phyloP scores from a whole-genome alignment of 2,329 filamentous ascomycete species.

The Plectosphaerella cucumerina region DNA sequence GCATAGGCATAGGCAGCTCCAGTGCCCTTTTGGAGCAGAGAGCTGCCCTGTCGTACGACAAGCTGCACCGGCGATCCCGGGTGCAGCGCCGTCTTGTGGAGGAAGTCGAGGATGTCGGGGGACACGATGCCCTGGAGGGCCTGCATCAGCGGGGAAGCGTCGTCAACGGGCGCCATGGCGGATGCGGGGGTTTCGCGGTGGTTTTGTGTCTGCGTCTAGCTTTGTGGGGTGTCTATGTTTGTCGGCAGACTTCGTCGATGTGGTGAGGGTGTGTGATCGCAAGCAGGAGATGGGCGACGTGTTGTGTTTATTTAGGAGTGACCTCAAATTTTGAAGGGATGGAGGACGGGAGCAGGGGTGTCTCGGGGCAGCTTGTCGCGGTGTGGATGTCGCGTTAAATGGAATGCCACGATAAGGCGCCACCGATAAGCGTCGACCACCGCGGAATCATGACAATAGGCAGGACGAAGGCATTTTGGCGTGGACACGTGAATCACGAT shows the following conservation, averaged over 20 bases:
- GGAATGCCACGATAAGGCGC: too few relatives aligned
- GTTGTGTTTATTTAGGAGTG: too few relatives aligned
- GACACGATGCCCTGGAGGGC: conserved; percentile 38
- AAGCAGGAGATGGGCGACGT: too few relatives aligned
- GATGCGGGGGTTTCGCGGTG: neutral
- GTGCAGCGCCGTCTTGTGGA: conserved; percentile 44
- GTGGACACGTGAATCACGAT: too few relatives aligned
- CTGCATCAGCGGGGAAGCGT: conserved; percentile 22
- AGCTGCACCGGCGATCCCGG: conserved; percentile 40
- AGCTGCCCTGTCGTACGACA: conserved; percentile 27
- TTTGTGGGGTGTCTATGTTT: neutral
- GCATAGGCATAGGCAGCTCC: conserved; percentile 34
- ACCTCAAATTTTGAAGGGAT: too few relatives aligned
- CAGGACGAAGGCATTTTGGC: too few relatives aligned
- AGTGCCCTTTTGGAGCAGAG: conserved; percentile 22
- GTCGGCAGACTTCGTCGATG: neutral
- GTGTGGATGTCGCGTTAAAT: too few relatives aligned
- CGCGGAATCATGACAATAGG: too few relatives aligned
- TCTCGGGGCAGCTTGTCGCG: too few relatives aligned
- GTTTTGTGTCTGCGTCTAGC: neutral
- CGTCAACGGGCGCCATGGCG: conserved; percentile 19
- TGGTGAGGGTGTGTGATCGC: neutral
- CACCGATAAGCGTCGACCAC: too few relatives aligned
- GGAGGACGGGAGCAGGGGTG: too few relatives aligned
- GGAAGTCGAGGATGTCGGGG: conserved; percentile 35